phyloP scores from a whole-genome alignment of 192 early-diverging fungal species.

The Backusella morwellensis region DNA sequence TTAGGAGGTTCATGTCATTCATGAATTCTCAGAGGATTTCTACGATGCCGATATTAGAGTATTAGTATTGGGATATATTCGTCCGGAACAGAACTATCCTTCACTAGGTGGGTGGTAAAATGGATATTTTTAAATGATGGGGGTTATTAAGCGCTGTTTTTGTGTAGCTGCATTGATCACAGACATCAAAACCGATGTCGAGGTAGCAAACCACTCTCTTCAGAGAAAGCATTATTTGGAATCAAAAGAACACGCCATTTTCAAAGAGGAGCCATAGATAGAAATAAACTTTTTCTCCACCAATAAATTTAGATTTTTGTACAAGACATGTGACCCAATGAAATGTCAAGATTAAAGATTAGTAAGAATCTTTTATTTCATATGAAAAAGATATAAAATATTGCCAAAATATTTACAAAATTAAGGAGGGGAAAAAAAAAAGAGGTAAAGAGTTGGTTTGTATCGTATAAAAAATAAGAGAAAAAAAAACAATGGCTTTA shows the following conservation, averaged over 20 bases:
- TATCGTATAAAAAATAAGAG: no score
- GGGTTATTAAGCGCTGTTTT: not conserved
- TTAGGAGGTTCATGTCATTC: slow-evolving; percentile 94
- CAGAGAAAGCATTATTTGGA: slow-evolving; percentile 52
- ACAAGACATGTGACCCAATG: not conserved
- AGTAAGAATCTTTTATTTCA: not conserved
- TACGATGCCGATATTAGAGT: slow-evolving; percentile 85
- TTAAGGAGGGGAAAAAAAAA: not conserved
- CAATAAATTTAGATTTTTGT: not conserved
- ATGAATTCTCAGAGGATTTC: slow-evolving; percentile 86
- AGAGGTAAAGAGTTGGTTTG: not conserved
- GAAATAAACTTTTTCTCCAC: not conserved
- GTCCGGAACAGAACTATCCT: slow-evolving; percentile 87
- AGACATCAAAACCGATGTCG: slow-evolving; percentile 92
- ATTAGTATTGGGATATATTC: slow-evolving; percentile 83
- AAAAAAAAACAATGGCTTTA: no score
- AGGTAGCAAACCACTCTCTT: slow-evolving; percentile 70
- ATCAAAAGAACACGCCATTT: slow-evolving; percentile 8
- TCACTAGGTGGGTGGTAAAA: slow-evolving; percentile 59
- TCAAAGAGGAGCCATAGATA: not conserved
- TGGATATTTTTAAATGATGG: no score
- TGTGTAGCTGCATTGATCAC: slow-evolving; percentile 76
- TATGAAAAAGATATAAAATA: not conserved
- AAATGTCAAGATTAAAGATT: slow-evolving; percentile 1
- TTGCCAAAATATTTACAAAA: slow-evolving; percentile 2